A percentile compares a stretch with the other conserved stretches of the same genome.
Evolutionary conservation across 768 basidiomycete species (phyloP).

Genomic region (Clavulina sp.): DNA sequence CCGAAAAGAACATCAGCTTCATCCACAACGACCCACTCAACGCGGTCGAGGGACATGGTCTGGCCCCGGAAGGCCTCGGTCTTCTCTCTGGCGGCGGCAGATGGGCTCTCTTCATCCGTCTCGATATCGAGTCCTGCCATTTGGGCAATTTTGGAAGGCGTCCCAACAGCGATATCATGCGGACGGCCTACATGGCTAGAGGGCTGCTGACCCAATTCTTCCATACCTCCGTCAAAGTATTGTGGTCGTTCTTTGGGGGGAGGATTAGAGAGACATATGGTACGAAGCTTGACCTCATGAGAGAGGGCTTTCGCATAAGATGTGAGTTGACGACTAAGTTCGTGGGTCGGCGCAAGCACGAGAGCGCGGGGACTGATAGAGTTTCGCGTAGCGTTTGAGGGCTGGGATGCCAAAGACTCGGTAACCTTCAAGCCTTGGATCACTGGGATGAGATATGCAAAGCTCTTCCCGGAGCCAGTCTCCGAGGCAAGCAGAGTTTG

Average conservation of each 20-base stretch:
- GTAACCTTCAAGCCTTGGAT: slow-evolving; percentile 58
- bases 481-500: slow-evolving; percentile 64
- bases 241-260: neutral
- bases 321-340: slow-evolving; percentile 61
- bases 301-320: slow-evolving; percentile 53
- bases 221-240: neutral
- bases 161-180: slow-evolving; percentile 30
- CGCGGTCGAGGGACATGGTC: slow-evolving; percentile 42
- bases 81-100: slow-evolving; percentile 16
- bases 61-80: slow-evolving; percentile 23
- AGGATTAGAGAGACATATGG: neutral
- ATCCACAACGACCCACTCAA: slow-evolving; percentile 84
- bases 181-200: neutral
- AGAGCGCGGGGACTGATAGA: slow-evolving; percentile 54
- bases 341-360: slow-evolving; percentile 60
- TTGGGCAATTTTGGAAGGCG: slow-evolving; percentile 45
- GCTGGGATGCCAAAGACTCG: slow-evolving; percentile 26
- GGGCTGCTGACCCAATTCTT: neutral
- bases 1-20: slow-evolving; percentile 86
- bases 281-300: slow-evolving; percentile 26
- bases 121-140: slow-evolving; percentile 35
- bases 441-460: slow-evolving; percentile 76
- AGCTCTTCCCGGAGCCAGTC: slow-evolving; percentile 82
- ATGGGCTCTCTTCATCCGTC: neutral
- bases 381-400: slow-evolving; percentile 11